Base-by-base conservation (phyloP, 768 basidiomycete genomes). In the Suillus weaverae region DNA sequence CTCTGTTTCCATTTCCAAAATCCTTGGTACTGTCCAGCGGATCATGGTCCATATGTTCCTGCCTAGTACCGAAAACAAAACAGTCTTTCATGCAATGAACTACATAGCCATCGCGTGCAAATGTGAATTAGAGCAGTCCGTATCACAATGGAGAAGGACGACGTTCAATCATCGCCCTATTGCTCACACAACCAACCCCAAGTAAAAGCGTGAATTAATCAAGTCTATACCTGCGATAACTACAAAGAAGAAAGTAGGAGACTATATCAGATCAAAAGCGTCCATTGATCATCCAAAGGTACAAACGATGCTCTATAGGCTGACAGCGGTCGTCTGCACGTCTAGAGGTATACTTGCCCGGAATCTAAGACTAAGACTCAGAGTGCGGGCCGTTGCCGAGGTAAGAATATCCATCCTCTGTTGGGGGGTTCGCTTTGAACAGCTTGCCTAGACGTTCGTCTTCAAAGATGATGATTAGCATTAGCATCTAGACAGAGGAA, bases 11-110 rank as follows among this genome's bases (percentile, higher is more conserved):
- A 36, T 2, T 2, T 36, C 36, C 36, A 36, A 36, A 36, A 26
- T 26, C 26, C 26, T 26, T 26, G 11, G 0, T 9, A 13, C 36
- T 11, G 11, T 99, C 97, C 97, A 99, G 18, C 96, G 90, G 71
- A 98, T 95, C 96, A 66, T 98, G 94, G 76, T 98, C 95, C 67
- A 99, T 98, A 60, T 86, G 84, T 44, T 89, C 85, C 83, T 99
- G 97, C n/a, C 92, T 95, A 74, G 67, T 2, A 55, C 51, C 36
- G 50, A 33, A 36, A 54, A 11, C 11, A 48, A 55, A 57, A n/a
- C n/a, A 8, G 14, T 56, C n/a, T 35, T 11, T 0, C 14, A 56
- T 2, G 18, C 32, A 55, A 18, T 65, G 43, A 33, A 9, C 26
- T 9, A n/a, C n/a, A n/a, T n/a, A 26, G 16, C 20, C 1, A 57